phyloP scores from a whole-genome alignment of 352 stramenopile genomes.

The Phytopythium litorale region DNA sequence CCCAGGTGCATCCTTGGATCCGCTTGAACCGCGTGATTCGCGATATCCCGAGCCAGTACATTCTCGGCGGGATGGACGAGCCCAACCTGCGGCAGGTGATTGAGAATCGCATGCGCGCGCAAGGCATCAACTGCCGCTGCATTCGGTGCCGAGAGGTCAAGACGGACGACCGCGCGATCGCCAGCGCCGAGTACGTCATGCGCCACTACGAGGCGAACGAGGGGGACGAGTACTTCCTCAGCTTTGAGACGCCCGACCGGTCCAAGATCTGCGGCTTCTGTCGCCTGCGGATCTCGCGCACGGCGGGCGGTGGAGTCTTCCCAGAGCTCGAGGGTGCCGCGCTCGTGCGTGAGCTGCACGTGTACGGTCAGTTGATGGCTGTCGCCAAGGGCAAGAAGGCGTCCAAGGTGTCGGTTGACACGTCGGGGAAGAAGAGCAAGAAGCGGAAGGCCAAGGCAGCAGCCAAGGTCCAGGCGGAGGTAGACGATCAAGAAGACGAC shows the following conservation, averaged over 20 bases:
- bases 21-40: slow-evolving; percentile 92
- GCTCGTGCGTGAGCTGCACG: slow-evolving; percentile 88
- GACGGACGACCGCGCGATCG: slow-evolving; percentile 76
- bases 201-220: slow-evolving; percentile 86
- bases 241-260: slow-evolving; percentile 88
- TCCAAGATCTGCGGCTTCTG: slow-evolving; percentile 91
- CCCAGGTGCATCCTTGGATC: slow-evolving; percentile 92
- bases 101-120: slow-evolving; percentile 71
- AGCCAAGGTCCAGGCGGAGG: slow-evolving; percentile 30
- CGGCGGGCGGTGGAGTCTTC: slow-evolving; percentile 66
- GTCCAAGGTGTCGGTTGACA: slow-evolving; percentile 1
- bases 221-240: slow-evolving; percentile 90
- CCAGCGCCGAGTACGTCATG: slow-evolving; percentile 60
- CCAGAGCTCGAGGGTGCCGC: slow-evolving; percentile 71
- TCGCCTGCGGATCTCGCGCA: slow-evolving; percentile 74
- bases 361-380: slow-evolving; percentile 87
- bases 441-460: slow-evolving; percentile 14
- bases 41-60: slow-evolving; percentile 93
- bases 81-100: slow-evolving; percentile 91
- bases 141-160: slow-evolving; percentile 92
- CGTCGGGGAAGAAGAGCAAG: not conserved
- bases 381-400: slow-evolving; percentile 15
- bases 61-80: slow-evolving; percentile 90
- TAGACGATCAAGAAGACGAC: slow-evolving; percentile 14
- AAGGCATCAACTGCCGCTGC: slow-evolving; percentile 77